Conservation (phyloP, 108 stramenopile species). For the Nannochloropsis gaditana region DNA sequence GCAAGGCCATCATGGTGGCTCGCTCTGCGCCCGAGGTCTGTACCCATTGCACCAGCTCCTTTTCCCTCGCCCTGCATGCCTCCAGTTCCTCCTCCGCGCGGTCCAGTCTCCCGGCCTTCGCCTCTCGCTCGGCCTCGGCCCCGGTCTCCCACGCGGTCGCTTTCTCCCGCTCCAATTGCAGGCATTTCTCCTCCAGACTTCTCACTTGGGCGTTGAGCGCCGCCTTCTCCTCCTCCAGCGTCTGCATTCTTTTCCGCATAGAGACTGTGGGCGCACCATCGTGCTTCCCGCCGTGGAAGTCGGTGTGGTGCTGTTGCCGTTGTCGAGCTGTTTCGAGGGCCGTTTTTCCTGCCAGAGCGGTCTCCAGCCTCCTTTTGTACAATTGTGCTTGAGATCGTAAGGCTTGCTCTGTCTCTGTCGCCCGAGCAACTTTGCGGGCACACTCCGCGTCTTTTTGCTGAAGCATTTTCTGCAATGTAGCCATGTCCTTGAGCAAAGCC, state of each 20-base stretch:
- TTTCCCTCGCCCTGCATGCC: not conserved
- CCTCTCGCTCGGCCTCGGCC: not conserved
- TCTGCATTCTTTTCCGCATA: not conserved
- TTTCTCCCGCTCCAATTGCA: not conserved
- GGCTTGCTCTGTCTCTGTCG: not conserved
- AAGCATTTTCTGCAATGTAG: not conserved
- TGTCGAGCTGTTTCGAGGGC: not conserved
- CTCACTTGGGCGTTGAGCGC: not conserved
- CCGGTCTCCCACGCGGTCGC: not conserved
- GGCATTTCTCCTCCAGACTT: not conserved
- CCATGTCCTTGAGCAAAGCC: not conserved
- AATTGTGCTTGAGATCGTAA: not conserved
- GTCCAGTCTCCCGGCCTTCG: not conserved
- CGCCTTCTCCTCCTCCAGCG: not conserved
- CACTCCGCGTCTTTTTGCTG: not conserved
- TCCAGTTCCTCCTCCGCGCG: not conserved
- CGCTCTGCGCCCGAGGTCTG: not conserved
- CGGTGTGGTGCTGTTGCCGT: not conserved
- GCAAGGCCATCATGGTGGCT: not conserved
- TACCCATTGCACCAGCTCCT: slow-evolving; percentile 7
- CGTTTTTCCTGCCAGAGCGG: not conserved
- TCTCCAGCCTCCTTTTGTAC: not conserved
- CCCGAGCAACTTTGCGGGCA: not conserved
- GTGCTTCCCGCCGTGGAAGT: not conserved
- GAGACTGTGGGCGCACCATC: not conserved